A percentile compares a stretch with the other conserved stretches of the same genome.
These are phyloP conservation scores for Pseudogymnoascus sp. DNA, from an alignment of 2,329 filamentous ascomycete species.

Conservation along the genomic window DNA sequence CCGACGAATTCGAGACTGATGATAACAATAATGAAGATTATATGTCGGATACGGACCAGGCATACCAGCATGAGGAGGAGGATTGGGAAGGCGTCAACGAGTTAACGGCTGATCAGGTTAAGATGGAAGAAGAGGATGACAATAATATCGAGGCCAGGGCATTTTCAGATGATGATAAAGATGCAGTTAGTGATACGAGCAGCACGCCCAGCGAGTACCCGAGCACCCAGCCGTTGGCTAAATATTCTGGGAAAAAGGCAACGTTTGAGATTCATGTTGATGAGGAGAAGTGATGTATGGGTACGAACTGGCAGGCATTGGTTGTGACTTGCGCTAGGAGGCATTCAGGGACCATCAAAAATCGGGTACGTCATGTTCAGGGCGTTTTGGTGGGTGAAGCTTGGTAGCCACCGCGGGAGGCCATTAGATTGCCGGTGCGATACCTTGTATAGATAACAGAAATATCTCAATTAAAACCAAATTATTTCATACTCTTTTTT, in stretches of 20 bases:
- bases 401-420: neutral
- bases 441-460: neutral
- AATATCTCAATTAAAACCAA: neutral
- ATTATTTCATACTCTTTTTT: neutral
- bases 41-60: constrained; percentile 17
- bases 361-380: neutral
- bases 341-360: neutral
- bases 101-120: constrained; percentile 25
- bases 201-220: constrained; percentile 49
- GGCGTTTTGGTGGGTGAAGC: neutral
- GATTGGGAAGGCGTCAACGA: constrained; percentile 12
- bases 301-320: neutral
- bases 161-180: constrained; percentile 13
- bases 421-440: neutral
- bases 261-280: constrained; percentile 24
- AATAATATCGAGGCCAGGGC: constrained; percentile 21
- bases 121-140: constrained; percentile 29
- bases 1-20: constrained; percentile 21
- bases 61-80: constrained; percentile 25
- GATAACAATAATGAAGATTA: constrained; percentile 23
- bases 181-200: constrained; percentile 32
- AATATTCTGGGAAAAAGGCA: neutral
- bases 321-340: neutral
- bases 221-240: constrained; percentile 34
- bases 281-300: constrained; percentile 16